Evolutionary conservation across 2,329 filamentous ascomycete genomes (phyloP).

Genomic region (Pseudodiploospora longispora): DNA sequence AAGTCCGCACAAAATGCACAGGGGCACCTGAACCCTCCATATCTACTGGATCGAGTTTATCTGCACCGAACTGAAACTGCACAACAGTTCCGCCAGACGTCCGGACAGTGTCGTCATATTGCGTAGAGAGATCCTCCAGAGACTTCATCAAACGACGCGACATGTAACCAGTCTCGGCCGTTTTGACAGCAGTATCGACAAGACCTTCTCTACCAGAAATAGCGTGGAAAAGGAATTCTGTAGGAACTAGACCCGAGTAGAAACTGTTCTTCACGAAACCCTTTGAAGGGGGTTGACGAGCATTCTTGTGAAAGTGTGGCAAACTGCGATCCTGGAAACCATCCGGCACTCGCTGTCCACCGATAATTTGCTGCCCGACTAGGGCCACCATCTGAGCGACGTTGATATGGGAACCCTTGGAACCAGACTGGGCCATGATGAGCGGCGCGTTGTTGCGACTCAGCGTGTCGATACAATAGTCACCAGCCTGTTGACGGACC

Average conservation of each 20-base stretch:
- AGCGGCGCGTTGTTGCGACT: slow-evolving; percentile 88
- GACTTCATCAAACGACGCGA: slow-evolving; percentile 97
- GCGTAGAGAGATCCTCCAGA: slow-evolving; percentile 83
- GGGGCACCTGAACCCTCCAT: slow-evolving; percentile 94
- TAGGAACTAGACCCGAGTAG: slow-evolving; percentile 82
- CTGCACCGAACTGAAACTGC: slow-evolving; percentile 95
- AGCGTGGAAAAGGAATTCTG: slow-evolving; percentile 95
- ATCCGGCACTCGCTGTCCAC: slow-evolving; percentile 82
- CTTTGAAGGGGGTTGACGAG: slow-evolving; percentile 85
- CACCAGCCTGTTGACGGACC: slow-evolving; percentile 84
- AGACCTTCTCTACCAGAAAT: slow-evolving; percentile 97
- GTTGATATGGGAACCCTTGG: slow-evolving; percentile 95
- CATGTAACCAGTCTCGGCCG: slow-evolving; percentile 98
- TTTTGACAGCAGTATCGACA: slow-evolving; percentile 98
- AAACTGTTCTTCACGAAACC: slow-evolving; percentile 97
- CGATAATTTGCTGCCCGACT: slow-evolving; percentile 97
- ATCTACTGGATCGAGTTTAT: slow-evolving; percentile 90
- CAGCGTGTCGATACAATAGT: slow-evolving; percentile 81
- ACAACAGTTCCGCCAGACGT: slow-evolving; percentile 85
- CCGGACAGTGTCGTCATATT: slow-evolving; percentile 91
- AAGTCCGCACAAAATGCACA: slow-evolving; percentile 86
- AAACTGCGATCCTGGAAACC: slow-evolving; percentile 94
- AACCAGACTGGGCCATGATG: slow-evolving; percentile 95
- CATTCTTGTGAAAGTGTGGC: slow-evolving; percentile 91
- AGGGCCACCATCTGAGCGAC: slow-evolving; percentile 98